A percentile compares a stretch with the other conserved stretches of the same genome.
These are phyloP conservation scores for Fusarium siculi DNA, from an alignment of 2,329 filamentous ascomycete genomes.

Conservation along the genomic window DNA sequence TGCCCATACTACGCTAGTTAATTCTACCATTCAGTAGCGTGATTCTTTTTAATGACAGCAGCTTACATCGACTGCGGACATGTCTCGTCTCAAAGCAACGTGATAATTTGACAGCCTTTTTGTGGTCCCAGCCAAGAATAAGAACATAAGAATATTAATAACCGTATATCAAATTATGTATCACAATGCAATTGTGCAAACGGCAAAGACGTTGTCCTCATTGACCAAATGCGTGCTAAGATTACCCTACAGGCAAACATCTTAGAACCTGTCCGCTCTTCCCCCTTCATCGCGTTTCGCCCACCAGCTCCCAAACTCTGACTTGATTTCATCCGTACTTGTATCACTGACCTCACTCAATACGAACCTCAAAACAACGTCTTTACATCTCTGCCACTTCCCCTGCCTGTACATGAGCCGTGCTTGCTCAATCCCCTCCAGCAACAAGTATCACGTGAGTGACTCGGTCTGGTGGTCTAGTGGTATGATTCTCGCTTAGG, in stretches of 20 bases:
- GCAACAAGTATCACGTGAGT: conserved; percentile 21
- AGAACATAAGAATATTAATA: no score
- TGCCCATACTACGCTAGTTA: no score
- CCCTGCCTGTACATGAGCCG: not conserved
- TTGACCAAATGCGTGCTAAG: not conserved
- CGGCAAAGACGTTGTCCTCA: not conserved
- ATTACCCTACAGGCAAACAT: conserved; percentile 1
- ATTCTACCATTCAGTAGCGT: no score
- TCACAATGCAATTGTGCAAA: not conserved
- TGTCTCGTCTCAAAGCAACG: no score
- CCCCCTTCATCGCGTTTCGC: accelerated
- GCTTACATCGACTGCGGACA: no score
- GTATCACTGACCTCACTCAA: accelerated
- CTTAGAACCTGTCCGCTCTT: not conserved
- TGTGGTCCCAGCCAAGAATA: no score
- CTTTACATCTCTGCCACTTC: accelerated
- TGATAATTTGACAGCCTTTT: no score
- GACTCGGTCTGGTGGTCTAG: conserved; percentile 66
- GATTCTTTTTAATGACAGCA: no score
- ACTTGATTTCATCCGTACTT: no score
- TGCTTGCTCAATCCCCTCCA: accelerated
- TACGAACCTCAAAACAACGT: not conserved
- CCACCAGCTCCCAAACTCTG: not conserved
- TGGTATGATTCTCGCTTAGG: conserved; percentile 79
- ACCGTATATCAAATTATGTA: no score